These are phyloP conservation scores for Myotisia sp. DNA, from an alignment of 2,329 filamentous ascomycete species.

Conservation along the genomic window DNA sequence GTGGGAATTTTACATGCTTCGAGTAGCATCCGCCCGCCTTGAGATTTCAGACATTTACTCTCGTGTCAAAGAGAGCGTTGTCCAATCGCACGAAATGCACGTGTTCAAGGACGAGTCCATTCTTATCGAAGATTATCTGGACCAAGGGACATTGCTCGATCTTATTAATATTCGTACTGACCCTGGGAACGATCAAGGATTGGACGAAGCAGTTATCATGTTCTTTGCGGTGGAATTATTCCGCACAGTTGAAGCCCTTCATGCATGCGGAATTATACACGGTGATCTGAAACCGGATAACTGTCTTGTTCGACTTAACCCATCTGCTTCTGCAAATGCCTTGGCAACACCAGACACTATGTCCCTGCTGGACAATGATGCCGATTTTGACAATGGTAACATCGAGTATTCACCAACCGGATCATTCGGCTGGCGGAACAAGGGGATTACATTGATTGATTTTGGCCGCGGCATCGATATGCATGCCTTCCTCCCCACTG, in stretches of 20 bases:
- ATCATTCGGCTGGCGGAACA: constrained; percentile 59
- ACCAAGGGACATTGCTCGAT: constrained; percentile 87
- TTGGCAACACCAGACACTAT: constrained; percentile 12
- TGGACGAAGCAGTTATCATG: constrained; percentile 88
- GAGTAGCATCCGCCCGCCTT: constrained; percentile 62
- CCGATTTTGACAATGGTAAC: constrained; percentile 19
- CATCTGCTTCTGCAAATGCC: constrained; percentile 26
- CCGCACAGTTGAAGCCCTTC: constrained; percentile 75
- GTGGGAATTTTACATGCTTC: constrained; percentile 97
- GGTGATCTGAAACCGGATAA: constrained; percentile 95
- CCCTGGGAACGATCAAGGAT: constrained; percentile 43
- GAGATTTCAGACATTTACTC: constrained; percentile 42
- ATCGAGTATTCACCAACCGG: constrained; percentile 59
- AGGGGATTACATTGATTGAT: constrained; percentile 79
- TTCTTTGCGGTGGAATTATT: constrained; percentile 89
- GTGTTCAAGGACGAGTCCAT: constrained; percentile 83
- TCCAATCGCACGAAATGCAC: constrained; percentile 79
- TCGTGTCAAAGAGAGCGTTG: constrained; percentile 61
- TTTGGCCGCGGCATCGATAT: constrained; percentile 93
- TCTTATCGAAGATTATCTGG: constrained; percentile 71
- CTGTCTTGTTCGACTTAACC: constrained; percentile 74
- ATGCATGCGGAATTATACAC: constrained; percentile 65
- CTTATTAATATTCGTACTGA: constrained; percentile 74
- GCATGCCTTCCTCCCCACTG: constrained; percentile 60
- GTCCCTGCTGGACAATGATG: constrained; percentile 7